A percentile compares a stretch with the other conserved stretches of the same genome.
These are phyloP conservation scores for Malus hybrid DNA, from an alignment of 331 rosid species.

Conservation along the genomic window DNA sequence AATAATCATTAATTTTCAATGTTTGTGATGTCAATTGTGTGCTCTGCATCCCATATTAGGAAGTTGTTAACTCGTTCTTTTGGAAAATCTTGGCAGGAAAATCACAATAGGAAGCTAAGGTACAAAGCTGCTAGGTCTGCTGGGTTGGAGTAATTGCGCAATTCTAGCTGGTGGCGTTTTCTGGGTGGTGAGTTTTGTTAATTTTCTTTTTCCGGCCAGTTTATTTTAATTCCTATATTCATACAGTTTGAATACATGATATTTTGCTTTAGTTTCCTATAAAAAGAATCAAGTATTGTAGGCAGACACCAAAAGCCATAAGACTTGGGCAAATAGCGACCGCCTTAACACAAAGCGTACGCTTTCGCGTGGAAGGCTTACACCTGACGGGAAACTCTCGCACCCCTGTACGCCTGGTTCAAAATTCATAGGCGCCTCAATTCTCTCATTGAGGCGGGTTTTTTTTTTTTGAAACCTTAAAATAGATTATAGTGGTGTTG, in stretches of 20 bases:
- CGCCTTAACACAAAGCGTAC: no score
- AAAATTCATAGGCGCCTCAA: background rate
- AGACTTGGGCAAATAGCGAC: no score
- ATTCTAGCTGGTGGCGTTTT: conserved; percentile 8
- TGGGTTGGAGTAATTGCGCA: conserved; percentile 33
- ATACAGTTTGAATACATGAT: background rate
- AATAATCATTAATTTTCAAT: no score
- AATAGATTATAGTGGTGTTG: background rate
- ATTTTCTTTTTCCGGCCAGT: conserved; percentile 1
- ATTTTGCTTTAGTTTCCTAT: background rate
- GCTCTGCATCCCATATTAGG: no score
- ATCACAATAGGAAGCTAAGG: no score
- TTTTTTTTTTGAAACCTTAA: background rate
- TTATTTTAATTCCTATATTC: background rate
- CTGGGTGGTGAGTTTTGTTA: conserved; percentile 34
- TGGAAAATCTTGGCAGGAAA: no score
- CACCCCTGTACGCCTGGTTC: background rate
- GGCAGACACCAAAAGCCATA: no score
- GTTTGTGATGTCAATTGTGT: no score
- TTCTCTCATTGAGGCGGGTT: background rate
- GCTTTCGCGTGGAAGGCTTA: no score
- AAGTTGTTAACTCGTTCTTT: no score
- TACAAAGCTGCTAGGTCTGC: no score
- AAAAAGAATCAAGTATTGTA: no score
- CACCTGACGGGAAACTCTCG: background rate